These are phyloP conservation scores for Trametes sp. DNA, from an alignment of 1,284 basidiomycete genomes.

Conservation along the genomic window DNA sequence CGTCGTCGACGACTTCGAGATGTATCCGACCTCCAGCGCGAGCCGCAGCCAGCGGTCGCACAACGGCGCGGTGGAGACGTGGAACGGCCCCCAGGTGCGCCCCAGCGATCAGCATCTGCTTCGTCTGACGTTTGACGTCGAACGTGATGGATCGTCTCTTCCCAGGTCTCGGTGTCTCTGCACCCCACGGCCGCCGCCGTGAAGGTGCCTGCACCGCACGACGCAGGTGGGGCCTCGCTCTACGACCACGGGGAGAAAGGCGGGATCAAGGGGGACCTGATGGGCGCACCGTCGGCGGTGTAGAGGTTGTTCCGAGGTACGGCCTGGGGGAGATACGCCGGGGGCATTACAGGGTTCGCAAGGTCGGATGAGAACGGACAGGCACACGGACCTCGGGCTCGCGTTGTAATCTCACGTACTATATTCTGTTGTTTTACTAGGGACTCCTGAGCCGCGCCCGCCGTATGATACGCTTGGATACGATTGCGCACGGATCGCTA, in stretches of 20 bases:
- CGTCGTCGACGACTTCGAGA: conserved; percentile 14
- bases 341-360: neutral
- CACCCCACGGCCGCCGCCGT: neutral
- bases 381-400: neutral
- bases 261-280: neutral
- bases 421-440: neutral
- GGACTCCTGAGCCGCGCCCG: no score
- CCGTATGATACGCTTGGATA: neutral
- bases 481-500: neutral
- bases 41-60: conserved; percentile 10
- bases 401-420: neutral
- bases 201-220: neutral
- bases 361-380: neutral
- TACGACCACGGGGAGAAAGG: neutral
- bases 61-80: neutral
- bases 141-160: neutral
- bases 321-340: neutral
- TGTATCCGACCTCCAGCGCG: conserved; percentile 9
- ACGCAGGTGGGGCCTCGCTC: neutral
- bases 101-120: neutral
- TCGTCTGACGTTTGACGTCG: neutral
- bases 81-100: conserved; percentile 6
- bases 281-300: neutral
- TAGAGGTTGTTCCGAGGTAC: neutral
- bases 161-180: conserved; percentile 4